These are phyloP conservation scores for Penicillium decumbens DNA, from an alignment of 2,329 filamentous ascomycete genomes.

Conservation along the genomic window DNA sequence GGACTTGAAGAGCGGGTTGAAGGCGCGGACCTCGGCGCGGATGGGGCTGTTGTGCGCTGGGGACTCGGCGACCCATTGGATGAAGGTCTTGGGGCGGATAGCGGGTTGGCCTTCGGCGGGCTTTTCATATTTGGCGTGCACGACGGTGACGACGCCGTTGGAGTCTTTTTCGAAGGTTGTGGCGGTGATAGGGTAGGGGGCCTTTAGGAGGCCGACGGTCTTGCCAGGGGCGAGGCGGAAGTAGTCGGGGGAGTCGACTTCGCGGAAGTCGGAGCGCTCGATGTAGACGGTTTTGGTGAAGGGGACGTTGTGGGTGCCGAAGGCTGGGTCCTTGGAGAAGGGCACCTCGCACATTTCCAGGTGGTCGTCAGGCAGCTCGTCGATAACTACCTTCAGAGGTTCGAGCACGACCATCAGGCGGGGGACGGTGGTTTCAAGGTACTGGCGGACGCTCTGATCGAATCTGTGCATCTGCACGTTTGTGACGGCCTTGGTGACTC, in stretches of 20 bases:
- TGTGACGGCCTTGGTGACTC: conserved; percentile 75
- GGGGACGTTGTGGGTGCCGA: conserved; percentile 52
- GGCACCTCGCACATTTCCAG: conserved; percentile 63
- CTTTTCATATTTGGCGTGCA: conserved; percentile 65
- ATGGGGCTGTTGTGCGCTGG: conserved; percentile 57
- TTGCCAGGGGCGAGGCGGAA: conserved; percentile 74
- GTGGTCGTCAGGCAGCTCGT: conserved; percentile 68
- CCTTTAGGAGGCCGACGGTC: conserved; percentile 67
- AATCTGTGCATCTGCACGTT: conserved; percentile 79
- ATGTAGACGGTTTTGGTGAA: conserved; percentile 81
- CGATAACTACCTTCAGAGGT: conserved; percentile 75
- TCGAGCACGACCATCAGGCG: conserved; percentile 86
- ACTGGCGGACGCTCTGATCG: conserved; percentile 76
- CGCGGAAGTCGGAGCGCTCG: conserved; percentile 72
- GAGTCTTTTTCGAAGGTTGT: conserved; percentile 64
- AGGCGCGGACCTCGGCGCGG: conserved; percentile 68
- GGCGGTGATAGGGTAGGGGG: conserved; percentile 64
- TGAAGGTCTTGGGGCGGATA: conserved; percentile 66
- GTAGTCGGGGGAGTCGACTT: conserved; percentile 66
- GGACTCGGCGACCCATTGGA: conserved; percentile 81
- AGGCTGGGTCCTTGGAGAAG: conserved; percentile 68
- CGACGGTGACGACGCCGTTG: conserved; percentile 61
- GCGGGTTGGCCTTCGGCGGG: conserved; percentile 59
- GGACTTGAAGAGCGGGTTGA: conserved; percentile 80
- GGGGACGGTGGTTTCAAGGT: conserved; percentile 82